Conservation (phyloP, 2,329 filamentous ascomycete species). For the Fusarium sp. region DNA sequence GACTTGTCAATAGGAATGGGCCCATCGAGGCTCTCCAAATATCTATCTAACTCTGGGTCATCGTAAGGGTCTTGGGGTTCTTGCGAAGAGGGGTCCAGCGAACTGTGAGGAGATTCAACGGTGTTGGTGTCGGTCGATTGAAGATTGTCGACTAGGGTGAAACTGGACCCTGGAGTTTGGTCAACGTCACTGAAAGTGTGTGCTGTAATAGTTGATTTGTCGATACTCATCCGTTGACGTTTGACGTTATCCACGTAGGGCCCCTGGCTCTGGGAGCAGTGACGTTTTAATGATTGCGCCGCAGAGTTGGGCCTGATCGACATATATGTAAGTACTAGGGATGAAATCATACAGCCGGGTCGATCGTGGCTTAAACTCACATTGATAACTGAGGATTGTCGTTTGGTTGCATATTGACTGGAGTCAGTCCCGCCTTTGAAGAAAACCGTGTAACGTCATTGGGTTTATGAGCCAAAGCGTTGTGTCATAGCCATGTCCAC, state of each 20-base stretch:
- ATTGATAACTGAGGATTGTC: constrained; percentile 27
- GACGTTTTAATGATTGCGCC: constrained; percentile 37
- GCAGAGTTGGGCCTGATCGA: constrained; percentile 26
- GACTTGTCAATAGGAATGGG: neutral
- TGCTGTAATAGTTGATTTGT: constrained; percentile 17
- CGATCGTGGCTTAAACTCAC: constrained; percentile 35
- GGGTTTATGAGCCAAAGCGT: constrained; percentile 32
- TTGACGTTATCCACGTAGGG: constrained; percentile 21
- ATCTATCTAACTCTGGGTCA: constrained; percentile 37
- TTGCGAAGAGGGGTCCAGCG: constrained; percentile 1
- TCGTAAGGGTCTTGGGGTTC: constrained; percentile 21
- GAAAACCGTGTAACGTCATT: constrained; percentile 40
- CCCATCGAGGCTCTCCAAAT: constrained; percentile 21
- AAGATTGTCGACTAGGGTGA: constrained; percentile 7
- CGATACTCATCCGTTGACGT: constrained; percentile 27
- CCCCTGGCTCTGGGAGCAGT: constrained; percentile 15
- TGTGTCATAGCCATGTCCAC: constrained; percentile 37
- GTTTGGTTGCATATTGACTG: constrained; percentile 36
- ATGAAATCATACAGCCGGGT: constrained; percentile 37
- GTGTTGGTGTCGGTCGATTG: constrained; percentile 16
- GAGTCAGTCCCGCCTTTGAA: constrained; percentile 31
- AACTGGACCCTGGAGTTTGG: constrained; percentile 20
- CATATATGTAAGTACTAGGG: constrained; percentile 32
- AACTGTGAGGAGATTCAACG: constrained; percentile 11
- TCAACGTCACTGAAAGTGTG: constrained; percentile 11